Evolutionary conservation across 352 stramenopile genomes (phyloP).

Genomic region (Globisporangium megalacanthum): DNA sequence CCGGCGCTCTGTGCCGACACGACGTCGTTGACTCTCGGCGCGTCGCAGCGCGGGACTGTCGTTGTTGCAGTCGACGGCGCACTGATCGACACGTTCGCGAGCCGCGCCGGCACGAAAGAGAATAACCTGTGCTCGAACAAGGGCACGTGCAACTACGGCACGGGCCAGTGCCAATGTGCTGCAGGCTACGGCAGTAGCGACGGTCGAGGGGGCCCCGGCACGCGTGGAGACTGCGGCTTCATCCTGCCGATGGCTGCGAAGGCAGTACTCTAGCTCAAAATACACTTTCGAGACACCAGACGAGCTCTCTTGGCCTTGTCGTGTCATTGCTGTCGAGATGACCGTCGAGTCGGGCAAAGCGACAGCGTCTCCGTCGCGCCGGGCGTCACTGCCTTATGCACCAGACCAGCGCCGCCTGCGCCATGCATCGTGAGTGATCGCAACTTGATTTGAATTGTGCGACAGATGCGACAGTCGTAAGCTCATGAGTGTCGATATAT

Average conservation of each 20-base stretch:
- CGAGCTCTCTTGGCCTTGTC: too few species aligned
- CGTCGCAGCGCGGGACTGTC: constrained; percentile 14
- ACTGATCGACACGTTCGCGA: constrained; percentile 27
- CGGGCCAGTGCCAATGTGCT: constrained; percentile 42
- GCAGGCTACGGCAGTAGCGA: constrained; percentile 56
- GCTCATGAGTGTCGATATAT: background rate
- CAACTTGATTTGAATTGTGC: too few species aligned
- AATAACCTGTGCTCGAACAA: constrained; percentile 83
- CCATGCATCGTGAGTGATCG: constrained; percentile 8
- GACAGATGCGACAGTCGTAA: background rate
- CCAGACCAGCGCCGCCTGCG: constrained; percentile 1
- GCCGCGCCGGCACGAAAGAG: constrained; percentile 85
- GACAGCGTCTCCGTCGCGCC: background rate
- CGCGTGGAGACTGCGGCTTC: constrained; percentile 59
- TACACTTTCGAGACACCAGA: background rate
- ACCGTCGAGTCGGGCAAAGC: too few species aligned
- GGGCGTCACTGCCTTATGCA: background rate
- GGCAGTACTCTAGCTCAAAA: background rate
- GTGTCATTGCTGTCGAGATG: too few species aligned
- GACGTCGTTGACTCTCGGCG: constrained; percentile 21
- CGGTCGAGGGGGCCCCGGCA: constrained; percentile 47
- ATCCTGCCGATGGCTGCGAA: constrained; percentile 3
- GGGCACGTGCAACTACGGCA: constrained; percentile 73
- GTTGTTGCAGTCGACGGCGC: constrained; percentile 34
- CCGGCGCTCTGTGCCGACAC: constrained; percentile 34